These are phyloP conservation scores for Cephaloascus albidus DNA, from an alignment of 805 yeast species.

Conservation along the genomic window DNA sequence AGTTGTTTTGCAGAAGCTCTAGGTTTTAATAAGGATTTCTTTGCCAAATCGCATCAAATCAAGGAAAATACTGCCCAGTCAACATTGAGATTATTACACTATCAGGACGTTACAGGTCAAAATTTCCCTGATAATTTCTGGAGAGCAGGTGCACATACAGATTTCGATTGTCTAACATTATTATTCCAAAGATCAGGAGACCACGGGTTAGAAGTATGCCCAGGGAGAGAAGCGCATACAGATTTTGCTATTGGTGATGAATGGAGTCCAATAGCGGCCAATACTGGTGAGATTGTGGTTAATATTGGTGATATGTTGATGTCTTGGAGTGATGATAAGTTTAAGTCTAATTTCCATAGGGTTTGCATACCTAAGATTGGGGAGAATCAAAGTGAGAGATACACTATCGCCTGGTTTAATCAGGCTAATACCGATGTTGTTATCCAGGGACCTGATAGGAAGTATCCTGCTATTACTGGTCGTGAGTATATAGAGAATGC, in stretches of 20 bases:
- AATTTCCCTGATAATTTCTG: constrained; percentile 12
- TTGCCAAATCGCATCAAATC: constrained; percentile 16
- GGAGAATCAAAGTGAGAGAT: constrained; percentile 18
- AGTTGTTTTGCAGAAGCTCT: constrained; percentile 18
- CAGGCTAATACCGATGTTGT: constrained; percentile 20
- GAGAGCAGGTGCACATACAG: constrained; percentile 29
- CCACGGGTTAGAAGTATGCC: constrained; percentile 24
- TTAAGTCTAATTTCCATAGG: constrained; percentile 24
- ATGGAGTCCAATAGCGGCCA: constrained; percentile 23
- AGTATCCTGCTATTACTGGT: constrained; percentile 15
- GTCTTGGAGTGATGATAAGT: constrained; percentile 24
- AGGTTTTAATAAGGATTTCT: constrained; percentile 15
- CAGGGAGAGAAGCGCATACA: constrained; percentile 23
- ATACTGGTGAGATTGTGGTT: constrained; percentile 22
- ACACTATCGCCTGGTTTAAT: constrained; percentile 22
- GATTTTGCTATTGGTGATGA: constrained; percentile 21
- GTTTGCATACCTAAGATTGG: constrained; percentile 16
- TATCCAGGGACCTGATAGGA: constrained; percentile 8
- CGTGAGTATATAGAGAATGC: constrained; percentile 20
- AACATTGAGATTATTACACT: constrained; percentile 21
- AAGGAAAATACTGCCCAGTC: constrained; percentile 17
- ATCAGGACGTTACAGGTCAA: constrained; percentile 16
- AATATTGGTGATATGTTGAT: constrained; percentile 28
- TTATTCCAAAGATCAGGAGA: constrained; percentile 23
- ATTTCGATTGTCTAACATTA: constrained; percentile 22